Conservation (phyloP, 805 yeast genomes). For the Yarrowia sp. region DNA sequence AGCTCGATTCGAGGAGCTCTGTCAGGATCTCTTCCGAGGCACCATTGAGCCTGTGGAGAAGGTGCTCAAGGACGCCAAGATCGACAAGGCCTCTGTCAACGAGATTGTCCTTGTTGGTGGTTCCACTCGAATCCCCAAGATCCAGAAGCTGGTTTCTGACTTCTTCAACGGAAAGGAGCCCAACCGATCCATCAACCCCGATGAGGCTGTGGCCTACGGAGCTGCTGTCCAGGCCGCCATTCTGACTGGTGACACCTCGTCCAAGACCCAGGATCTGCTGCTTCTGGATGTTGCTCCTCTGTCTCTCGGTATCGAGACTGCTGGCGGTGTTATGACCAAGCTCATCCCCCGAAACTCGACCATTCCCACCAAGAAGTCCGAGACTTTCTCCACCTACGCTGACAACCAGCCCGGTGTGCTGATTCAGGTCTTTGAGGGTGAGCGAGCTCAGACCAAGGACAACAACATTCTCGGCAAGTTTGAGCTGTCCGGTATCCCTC, state of each 20-base stretch:
- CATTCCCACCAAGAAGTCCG: slow-evolving; percentile 31
- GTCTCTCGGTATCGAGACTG: slow-evolving; percentile 29
- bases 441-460: slow-evolving; percentile 53
- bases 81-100: slow-evolving; percentile 64
- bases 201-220: slow-evolving; percentile 98
- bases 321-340: slow-evolving; percentile 22
- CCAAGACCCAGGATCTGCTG: slow-evolving; percentile 93
- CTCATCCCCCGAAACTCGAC: slow-evolving; percentile 31
- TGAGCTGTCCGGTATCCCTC: slow-evolving; percentile 95
- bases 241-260: slow-evolving; percentile 92
- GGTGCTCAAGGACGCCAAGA: slow-evolving; percentile 73
- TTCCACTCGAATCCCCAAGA: slow-evolving; percentile 97
- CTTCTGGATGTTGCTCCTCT: slow-evolving; percentile 65
- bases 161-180: slow-evolving; percentile 67
- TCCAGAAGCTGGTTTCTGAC: slow-evolving; percentile 93
- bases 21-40: slow-evolving; percentile 92
- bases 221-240: slow-evolving; percentile 99
- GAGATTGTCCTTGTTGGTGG: slow-evolving; percentile 97
- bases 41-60: slow-evolving; percentile 95
- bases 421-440: slow-evolving; percentile 28
- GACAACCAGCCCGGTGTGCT: slow-evolving; percentile 29
- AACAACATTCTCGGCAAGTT: slow-evolving; percentile 96
- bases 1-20: slow-evolving; percentile 71
- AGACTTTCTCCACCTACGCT: slow-evolving; percentile 25
- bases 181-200: slow-evolving; percentile 34